These are phyloP conservation scores for Termitomyces sp. DNA, from an alignment of 768 basidiomycete species.

Conservation along the genomic window DNA sequence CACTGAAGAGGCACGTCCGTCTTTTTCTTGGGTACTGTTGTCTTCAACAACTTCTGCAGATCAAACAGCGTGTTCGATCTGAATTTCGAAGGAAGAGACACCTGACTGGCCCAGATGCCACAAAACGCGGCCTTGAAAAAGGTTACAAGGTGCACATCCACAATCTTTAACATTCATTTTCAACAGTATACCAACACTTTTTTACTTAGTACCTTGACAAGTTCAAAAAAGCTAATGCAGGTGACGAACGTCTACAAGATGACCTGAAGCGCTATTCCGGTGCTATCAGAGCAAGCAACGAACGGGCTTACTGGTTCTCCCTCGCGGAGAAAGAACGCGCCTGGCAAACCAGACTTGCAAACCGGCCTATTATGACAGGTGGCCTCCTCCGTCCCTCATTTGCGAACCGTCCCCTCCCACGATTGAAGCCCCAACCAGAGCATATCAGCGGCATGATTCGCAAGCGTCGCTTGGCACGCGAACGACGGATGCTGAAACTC, in stretches of 20 bases:
- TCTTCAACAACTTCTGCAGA: constrained; percentile 28
- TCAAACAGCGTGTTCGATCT: constrained; percentile 47
- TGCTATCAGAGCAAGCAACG: constrained; percentile 45
- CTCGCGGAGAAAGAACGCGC: constrained; percentile 45
- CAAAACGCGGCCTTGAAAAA: constrained; percentile 38
- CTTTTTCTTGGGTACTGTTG: not conserved
- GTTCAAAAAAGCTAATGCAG: constrained; percentile 47
- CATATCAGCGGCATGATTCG: constrained; percentile 68
- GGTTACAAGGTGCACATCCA: constrained; percentile 49
- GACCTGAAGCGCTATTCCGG: constrained; percentile 54
- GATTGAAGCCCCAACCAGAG: constrained; percentile 73
- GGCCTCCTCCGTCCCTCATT: constrained; percentile 58
- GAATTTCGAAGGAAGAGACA: constrained; percentile 49
- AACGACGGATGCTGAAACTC: constrained; percentile 34
- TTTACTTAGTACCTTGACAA: constrained; percentile 49
- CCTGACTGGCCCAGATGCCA: constrained; percentile 47
- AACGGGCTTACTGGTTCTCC: constrained; percentile 41
- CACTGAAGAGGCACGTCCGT: constrained; percentile 42
- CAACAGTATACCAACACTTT: not conserved
- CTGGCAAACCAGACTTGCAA: constrained; percentile 47
- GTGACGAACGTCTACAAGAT: constrained; percentile 38
- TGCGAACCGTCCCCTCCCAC: constrained; percentile 68
- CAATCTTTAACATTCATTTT: not conserved
- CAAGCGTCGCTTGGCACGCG: constrained; percentile 29
- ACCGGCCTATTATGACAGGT: constrained; percentile 68